Percentiles rank a stretch among this genome's conserved stretches.
phyloP scores from a whole-genome alignment of 2,329 filamentous ascomycete genomes.

The Stachybotrys echinatus region DNA sequence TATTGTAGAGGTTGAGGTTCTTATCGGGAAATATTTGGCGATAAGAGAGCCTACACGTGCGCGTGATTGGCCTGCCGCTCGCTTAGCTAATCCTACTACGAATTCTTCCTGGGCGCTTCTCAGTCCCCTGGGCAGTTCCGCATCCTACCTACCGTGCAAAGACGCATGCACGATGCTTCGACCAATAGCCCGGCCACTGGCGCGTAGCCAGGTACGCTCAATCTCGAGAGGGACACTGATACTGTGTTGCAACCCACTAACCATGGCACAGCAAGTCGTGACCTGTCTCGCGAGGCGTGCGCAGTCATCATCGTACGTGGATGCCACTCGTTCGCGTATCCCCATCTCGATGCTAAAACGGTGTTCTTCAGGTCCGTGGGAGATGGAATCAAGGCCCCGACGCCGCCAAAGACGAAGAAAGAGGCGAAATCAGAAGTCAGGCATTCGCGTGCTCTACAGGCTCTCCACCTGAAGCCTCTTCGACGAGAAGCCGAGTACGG shows the following conservation, averaged over 20 bases:
- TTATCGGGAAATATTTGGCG: too few species aligned
- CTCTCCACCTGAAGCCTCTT: conserved; percentile 79
- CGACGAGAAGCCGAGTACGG: conserved; percentile 69
- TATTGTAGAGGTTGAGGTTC: too few species aligned
- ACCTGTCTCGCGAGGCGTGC: conserved; percentile 14
- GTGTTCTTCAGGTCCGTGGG: not conserved
- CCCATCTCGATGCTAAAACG: not conserved
- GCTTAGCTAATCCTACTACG: too few species aligned
- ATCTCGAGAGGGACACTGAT: not conserved
- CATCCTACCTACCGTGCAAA: conserved; percentile 8
- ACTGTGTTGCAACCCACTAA: conserved; percentile 5
- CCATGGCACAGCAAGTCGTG: conserved; percentile 13
- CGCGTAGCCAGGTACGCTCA: conserved; percentile 16
- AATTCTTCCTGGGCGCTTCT: not conserved
- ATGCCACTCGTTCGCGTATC: not conserved
- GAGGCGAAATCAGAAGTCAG: conserved; percentile 31
- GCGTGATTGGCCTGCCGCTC: too few species aligned
- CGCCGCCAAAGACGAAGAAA: not conserved
- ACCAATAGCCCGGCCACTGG: conserved; percentile 16
- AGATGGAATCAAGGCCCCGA: not conserved
- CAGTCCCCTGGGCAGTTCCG: not conserved
- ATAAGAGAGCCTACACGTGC: too few species aligned
- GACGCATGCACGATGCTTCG: conserved; percentile 22
- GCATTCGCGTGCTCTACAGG: conserved; percentile 74
- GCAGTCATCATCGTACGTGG: conserved; percentile 19